A percentile compares a stretch with the other conserved stretches of the same genome.
phyloP scores from a whole-genome alignment of 331 rosid species.

The Acacia pycnantha region DNA sequence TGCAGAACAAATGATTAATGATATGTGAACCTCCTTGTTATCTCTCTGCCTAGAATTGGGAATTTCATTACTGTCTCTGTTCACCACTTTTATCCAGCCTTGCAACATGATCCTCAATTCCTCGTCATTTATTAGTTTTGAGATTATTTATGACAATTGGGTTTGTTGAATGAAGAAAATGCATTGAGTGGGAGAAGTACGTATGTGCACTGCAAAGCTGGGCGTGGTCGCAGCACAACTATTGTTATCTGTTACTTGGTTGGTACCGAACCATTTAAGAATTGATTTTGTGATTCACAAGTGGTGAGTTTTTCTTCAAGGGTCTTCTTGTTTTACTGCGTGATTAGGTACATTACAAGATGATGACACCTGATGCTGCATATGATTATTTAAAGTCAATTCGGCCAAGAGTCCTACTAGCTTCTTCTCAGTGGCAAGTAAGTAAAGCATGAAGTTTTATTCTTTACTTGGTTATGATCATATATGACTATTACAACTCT shows the following conservation, averaged over 20 bases:
- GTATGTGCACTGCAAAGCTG: constrained; percentile 98
- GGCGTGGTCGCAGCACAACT: constrained; percentile 98
- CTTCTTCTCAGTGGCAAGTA: constrained; percentile 91
- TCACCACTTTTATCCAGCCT: too few species aligned
- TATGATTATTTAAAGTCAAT: constrained; percentile 75
- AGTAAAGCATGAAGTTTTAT: neutral
- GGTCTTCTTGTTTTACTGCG: too few species aligned
- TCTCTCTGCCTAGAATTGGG: too few species aligned
- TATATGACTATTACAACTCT: too few species aligned
- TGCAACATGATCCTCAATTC: too few species aligned
- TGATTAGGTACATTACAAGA: constrained; percentile 71
- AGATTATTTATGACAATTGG: too few species aligned
- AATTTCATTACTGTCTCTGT: too few species aligned
- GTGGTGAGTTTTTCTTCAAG: neutral
- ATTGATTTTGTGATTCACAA: neutral
- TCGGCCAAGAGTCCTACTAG: constrained; percentile 94
- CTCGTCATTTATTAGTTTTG: too few species aligned
- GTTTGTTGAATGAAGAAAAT: constrained; percentile 47
- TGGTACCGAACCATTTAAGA: constrained; percentile 23
- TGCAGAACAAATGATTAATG: too few species aligned
- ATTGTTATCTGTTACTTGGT: constrained; percentile 94
- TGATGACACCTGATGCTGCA: constrained; percentile 90
- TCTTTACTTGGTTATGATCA: too few species aligned
- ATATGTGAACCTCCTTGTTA: too few species aligned
- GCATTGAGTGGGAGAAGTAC: constrained; percentile 67